Conservation (phyloP, 2,329 filamentous ascomycete species). For the Trichoderma atroviride region DNA sequence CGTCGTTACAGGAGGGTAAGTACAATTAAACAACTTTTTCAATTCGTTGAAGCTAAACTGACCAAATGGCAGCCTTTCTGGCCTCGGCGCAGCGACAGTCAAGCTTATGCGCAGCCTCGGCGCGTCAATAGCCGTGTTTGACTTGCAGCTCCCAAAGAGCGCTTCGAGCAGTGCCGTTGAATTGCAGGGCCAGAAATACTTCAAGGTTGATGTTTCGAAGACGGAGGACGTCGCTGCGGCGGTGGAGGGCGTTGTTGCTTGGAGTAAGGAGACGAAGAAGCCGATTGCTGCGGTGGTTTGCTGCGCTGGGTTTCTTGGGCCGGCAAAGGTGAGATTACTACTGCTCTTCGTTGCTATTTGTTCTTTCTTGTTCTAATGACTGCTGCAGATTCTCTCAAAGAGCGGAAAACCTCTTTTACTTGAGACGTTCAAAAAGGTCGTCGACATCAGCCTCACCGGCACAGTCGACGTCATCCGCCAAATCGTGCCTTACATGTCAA, state of each 20-base stretch:
- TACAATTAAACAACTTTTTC: accelerated
- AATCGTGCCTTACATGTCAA: slow-evolving; percentile 6
- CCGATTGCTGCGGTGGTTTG: background rate
- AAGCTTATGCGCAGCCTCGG: slow-evolving; percentile 11
- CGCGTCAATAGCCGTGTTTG: slow-evolving; percentile 7
- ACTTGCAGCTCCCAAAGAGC: background rate
- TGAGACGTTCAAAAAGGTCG: background rate
- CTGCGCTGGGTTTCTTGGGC: background rate
- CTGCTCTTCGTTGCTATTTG: background rate
- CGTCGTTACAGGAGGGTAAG: slow-evolving; percentile 14
- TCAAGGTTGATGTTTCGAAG: slow-evolving; percentile 1
- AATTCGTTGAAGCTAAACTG: background rate
- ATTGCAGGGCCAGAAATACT: background rate
- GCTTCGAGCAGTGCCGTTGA: background rate
- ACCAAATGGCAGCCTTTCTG: background rate
- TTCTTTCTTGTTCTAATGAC: background rate
- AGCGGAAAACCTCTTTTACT: background rate
- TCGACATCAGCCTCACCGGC: slow-evolving; percentile 11
- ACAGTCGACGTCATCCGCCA: slow-evolving; percentile 14
- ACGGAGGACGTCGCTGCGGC: background rate
- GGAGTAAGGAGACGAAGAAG: slow-evolving; percentile 4
- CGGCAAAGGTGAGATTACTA: slow-evolving; percentile 2
- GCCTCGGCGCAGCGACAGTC: slow-evolving; percentile 4
- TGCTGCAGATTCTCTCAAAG: background rate
- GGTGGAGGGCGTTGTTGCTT: background rate